These are phyloP conservation scores for Euptelea pleiosperma DNA, from an alignment of 164 flowering plant species.

Conservation along the genomic window DNA sequence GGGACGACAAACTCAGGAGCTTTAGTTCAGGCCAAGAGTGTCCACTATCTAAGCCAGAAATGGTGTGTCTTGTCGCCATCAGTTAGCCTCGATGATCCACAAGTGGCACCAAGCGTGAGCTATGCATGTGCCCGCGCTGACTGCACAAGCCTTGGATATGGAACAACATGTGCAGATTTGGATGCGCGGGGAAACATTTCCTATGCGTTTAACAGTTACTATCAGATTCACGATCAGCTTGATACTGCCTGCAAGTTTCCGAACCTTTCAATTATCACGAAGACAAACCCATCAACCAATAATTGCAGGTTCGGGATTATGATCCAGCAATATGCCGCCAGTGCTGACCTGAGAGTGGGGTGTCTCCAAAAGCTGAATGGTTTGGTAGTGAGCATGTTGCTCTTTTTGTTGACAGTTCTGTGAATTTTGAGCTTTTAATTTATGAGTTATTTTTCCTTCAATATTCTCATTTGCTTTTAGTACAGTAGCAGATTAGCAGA, in stretches of 20 bases:
- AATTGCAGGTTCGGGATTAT: conserved; percentile 56
- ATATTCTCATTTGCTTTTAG: background rate
- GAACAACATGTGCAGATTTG: conserved; percentile 57
- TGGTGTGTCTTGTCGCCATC: conserved; percentile 78
- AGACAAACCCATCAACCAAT: conserved; percentile 50
- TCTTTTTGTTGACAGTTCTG: conserved; percentile 23
- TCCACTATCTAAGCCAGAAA: conserved; percentile 40
- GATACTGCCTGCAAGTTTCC: conserved; percentile 69
- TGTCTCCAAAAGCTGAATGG: conserved; percentile 4
- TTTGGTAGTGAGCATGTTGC: conserved; percentile 13
- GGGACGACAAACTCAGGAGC: conserved; percentile 55
- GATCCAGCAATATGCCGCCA: conserved; percentile 50
- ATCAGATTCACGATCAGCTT: conserved; percentile 61
- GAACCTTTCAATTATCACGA: conserved; percentile 43
- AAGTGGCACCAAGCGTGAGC: conserved; percentile 59
- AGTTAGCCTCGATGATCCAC: conserved; percentile 50
- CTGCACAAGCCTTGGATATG: conserved; percentile 80
- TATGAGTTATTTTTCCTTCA: background rate
- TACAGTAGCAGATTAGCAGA: too few relatives aligned
- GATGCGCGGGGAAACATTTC: conserved; percentile 75
- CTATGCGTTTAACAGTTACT: conserved; percentile 81
- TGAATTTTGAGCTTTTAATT: conserved; percentile 14
- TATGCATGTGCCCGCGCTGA: conserved; percentile 74
- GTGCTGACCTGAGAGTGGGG: conserved; percentile 22
- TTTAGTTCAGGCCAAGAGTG: conserved; percentile 39